Percentiles rank a stretch among this genome's conserved stretches.
These are phyloP conservation scores for Micractinium conductrix DNA, from an alignment of 139 green algal genomes.

Conservation along the genomic window DNA sequence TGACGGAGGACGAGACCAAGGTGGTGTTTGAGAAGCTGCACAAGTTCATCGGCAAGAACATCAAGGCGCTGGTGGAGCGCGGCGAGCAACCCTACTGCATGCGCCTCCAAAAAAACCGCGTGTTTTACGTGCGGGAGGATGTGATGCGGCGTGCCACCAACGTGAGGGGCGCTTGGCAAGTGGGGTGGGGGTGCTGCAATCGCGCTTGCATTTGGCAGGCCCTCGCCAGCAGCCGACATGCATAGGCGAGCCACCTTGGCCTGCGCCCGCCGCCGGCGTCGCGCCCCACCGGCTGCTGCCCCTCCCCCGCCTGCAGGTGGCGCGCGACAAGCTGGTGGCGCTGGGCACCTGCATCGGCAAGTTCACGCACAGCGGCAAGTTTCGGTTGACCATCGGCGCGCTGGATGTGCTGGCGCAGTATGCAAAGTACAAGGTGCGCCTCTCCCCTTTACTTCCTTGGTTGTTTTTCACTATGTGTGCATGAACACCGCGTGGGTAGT, in stretches of 20 bases:
- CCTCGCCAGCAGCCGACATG: background rate
- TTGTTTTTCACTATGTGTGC: background rate
- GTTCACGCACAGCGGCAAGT: slow-evolving; percentile 97
- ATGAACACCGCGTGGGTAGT: too few relatives aligned
- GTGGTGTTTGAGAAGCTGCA: slow-evolving; percentile 98
- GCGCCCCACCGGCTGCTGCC: background rate
- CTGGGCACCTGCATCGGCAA: slow-evolving; percentile 96
- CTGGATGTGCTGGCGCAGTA: slow-evolving; percentile 92
- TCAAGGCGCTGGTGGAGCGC: slow-evolving; percentile 91
- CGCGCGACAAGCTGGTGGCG: slow-evolving; percentile 88
- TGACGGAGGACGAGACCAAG: slow-evolving; percentile 87
- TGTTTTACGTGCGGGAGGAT: slow-evolving; percentile 97
- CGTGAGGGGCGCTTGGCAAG: slow-evolving; percentile 62
- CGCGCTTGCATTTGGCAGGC: background rate
- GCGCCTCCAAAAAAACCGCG: slow-evolving; percentile 90
- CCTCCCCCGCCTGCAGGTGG: slow-evolving; percentile 63
- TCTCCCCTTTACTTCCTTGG: background rate
- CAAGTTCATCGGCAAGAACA: slow-evolving; percentile 98
- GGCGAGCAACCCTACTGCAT: slow-evolving; percentile 86
- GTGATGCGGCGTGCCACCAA: slow-evolving; percentile 92
- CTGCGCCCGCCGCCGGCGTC: too few relatives aligned
- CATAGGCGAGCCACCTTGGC: background rate
- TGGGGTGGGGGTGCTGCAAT: background rate
- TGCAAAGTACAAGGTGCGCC: slow-evolving; percentile 95
- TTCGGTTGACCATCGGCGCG: slow-evolving; percentile 89